Percentiles rank a stretch among this genome's conserved stretches.
Evolutionary conservation across 2,329 filamentous ascomycete species (phyloP).

Genomic region (Trichophyton simii): DNA sequence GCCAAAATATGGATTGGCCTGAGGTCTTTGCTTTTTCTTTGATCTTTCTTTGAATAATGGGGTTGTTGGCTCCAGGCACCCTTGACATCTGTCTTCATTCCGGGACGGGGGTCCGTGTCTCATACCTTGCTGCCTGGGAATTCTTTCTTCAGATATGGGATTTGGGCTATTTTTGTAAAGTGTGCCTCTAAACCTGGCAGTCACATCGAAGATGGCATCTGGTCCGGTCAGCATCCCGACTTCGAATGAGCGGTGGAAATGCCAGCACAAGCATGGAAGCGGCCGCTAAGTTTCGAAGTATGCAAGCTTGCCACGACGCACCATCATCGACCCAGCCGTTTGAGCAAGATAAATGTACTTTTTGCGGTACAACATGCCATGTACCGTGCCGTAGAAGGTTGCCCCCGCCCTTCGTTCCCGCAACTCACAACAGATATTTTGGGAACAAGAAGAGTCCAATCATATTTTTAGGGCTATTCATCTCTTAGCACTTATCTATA

Average conservation of each 20-base stretch:
- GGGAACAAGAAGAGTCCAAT: not conserved
- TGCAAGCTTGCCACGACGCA: constrained; percentile 6
- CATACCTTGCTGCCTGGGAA: not conserved
- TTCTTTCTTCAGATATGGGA: not conserved
- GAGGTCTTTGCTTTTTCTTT: not conserved
- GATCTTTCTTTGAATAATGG: not conserved
- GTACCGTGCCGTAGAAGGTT: not conserved
- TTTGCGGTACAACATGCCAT: not conserved
- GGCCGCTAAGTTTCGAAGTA: constrained; percentile 1
- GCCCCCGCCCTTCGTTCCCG: constrained; percentile 1
- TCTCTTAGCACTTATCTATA: not conserved
- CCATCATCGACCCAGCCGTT: not conserved
- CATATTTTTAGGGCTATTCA: not conserved
- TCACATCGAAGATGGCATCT: not conserved
- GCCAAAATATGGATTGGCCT: not conserved
- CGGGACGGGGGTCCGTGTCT: not conserved
- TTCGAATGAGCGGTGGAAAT: constrained; percentile 1
- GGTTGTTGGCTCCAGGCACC: constrained; percentile 1
- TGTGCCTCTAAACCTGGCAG: not conserved
- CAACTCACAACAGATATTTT: not conserved
- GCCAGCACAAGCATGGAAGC: not conserved
- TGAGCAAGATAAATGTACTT: not conserved
- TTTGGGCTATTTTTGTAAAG: not conserved
- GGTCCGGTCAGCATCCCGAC: not conserved
- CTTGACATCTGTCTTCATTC: not conserved